A percentile compares a stretch with the other conserved stretches of the same genome.
Conservation (phyloP, 768 basidiomycete genomes). For the Leucosporidium scottii region DNA sequence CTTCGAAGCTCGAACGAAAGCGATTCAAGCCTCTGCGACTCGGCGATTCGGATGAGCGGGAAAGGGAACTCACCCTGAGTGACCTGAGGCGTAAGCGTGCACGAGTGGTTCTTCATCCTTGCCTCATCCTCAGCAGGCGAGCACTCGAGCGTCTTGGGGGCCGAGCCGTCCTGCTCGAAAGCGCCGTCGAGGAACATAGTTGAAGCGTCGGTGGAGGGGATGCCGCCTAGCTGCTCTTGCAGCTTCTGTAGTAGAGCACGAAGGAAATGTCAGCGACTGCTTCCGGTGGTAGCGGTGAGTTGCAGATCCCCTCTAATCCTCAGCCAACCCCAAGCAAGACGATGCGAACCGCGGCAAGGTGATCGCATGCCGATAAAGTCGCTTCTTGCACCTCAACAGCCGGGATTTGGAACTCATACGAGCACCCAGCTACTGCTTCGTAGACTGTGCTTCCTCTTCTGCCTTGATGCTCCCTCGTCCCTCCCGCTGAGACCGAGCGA, state of each 20-base stretch:
- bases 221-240: conserved; percentile 17
- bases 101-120: conserved; percentile 40
- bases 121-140: conserved; percentile 28
- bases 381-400: not conserved
- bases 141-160: conserved; percentile 32
- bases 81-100: conserved; percentile 21
- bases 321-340: not conserved
- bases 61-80: not conserved
- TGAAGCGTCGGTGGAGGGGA: conserved; percentile 26
- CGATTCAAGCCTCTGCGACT: not conserved
- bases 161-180: conserved; percentile 29
- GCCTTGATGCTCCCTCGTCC: no score
- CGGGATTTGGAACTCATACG: no score
- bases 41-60: not conserved
- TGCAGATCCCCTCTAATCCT: not conserved
- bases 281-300: not conserved
- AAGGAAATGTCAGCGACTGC: no score
- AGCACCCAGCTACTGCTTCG: no score
- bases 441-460: no score
- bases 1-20: not conserved
- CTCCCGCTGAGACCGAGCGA: no score
- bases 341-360: not conserved
- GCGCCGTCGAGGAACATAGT: conserved; percentile 38
- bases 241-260: no score
- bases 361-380: not conserved